These are phyloP conservation scores for Takashimella tepidaria DNA, from an alignment of 1,284 basidiomycete genomes.

Conservation along the genomic window DNA sequence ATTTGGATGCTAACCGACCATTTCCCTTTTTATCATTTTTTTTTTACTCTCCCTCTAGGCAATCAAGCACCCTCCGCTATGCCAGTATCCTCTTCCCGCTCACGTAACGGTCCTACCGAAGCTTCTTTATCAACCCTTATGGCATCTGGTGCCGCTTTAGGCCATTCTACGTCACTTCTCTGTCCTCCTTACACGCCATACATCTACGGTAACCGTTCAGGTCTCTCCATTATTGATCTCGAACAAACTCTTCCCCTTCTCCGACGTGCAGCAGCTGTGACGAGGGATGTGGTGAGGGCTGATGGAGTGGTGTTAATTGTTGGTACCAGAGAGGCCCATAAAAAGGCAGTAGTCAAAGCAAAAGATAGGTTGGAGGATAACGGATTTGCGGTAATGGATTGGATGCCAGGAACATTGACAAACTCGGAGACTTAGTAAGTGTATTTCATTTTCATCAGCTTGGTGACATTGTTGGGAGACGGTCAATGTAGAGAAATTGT, in stretches of 20 bases:
- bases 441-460: too few relatives aligned
- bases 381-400: slow-evolving; percentile 80
- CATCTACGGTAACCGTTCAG: slow-evolving; percentile 86
- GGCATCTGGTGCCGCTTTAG: slow-evolving; percentile 89
- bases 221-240: slow-evolving; percentile 89
- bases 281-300: slow-evolving; percentile 71
- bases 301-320: slow-evolving; percentile 88
- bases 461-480: neutral
- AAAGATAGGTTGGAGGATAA: slow-evolving; percentile 66
- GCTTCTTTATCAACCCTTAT: slow-evolving; percentile 76
- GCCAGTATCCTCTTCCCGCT: slow-evolving; percentile 11
- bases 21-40: slow-evolving; percentile 26
- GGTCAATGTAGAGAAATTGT: neutral
- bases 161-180: slow-evolving; percentile 76
- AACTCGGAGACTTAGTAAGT: slow-evolving; percentile 69
- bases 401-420: slow-evolving; percentile 91
- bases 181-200: slow-evolving; percentile 87
- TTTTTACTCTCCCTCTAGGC: too few relatives aligned
- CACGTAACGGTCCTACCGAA: slow-evolving; percentile 14
- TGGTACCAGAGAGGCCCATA: slow-evolving; percentile 75
- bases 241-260: slow-evolving; percentile 90
- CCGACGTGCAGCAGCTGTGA: slow-evolving; percentile 80
- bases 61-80: slow-evolving; percentile 12
- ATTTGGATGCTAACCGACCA: slow-evolving; percentile 9
- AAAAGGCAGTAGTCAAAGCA: slow-evolving; percentile 70